A percentile compares a stretch with the other conserved stretches of the same genome.
phyloP scores from a whole-genome alignment of 768 basidiomycete genomes.

The Strobilomyces echinocephalus region DNA sequence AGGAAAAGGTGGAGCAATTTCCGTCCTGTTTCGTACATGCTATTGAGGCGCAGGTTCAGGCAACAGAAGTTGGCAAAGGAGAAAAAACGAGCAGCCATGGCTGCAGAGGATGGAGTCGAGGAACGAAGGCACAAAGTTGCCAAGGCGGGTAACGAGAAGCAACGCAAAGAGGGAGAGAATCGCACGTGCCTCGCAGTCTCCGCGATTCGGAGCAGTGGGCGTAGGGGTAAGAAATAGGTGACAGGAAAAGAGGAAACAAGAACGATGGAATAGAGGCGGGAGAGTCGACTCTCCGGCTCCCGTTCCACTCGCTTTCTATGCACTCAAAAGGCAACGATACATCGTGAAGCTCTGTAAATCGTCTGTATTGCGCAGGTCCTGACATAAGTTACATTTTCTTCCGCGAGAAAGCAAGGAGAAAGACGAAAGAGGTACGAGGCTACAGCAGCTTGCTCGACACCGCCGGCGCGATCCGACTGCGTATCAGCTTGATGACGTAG shows the following conservation, averaged over 20 bases:
- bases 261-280: too few species aligned
- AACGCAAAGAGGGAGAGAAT: slow-evolving; percentile 78
- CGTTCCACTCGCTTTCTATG: too few species aligned
- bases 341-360: slow-evolving; percentile 5
- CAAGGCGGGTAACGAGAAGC: slow-evolving; percentile 86
- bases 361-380: not conserved
- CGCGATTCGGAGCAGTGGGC: too few species aligned
- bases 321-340: too few species aligned
- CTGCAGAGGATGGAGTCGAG: slow-evolving; percentile 65
- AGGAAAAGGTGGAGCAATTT: slow-evolving; percentile 75
- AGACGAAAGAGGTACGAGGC: not conserved
- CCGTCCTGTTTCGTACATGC: not conserved
- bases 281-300: too few species aligned
- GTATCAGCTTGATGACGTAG: slow-evolving; percentile 84
- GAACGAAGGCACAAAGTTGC: slow-evolving; percentile 30
- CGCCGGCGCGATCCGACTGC: slow-evolving; percentile 83
- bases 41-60: slow-evolving; percentile 38
- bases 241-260: too few species aligned
- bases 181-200: slow-evolving; percentile 58
- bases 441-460: slow-evolving; percentile 85
- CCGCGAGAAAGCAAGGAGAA: not conserved
- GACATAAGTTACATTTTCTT: not conserved
- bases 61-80: slow-evolving; percentile 91
- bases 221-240: too few species aligned
- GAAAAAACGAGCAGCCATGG: slow-evolving; percentile 77